Evolutionary conservation across 202 grass and related monocot genomes (phyloP).

Genomic region (Setaria viridis): DNA sequence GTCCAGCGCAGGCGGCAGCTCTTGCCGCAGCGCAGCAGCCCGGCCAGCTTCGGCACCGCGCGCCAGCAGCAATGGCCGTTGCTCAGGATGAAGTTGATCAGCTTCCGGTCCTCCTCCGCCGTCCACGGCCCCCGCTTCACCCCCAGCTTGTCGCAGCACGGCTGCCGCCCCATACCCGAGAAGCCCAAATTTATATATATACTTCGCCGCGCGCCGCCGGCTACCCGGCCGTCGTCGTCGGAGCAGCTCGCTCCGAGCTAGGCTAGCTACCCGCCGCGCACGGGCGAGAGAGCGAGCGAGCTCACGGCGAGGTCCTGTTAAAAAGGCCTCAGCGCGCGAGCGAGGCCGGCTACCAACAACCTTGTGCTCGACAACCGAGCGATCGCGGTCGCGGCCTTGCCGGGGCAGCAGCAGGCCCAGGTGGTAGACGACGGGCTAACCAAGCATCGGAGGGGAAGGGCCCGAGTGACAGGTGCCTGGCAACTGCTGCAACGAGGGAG

Average conservation of each 20-base stretch:
- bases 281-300: neutral
- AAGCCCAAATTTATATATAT: neutral
- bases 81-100: constrained; percentile 87
- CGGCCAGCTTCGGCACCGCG: constrained; percentile 93
- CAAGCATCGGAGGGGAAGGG: constrained; percentile 19
- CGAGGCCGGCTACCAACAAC: neutral
- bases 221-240: neutral
- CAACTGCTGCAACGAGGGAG: constrained; percentile 42
- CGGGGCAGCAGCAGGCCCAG: constrained; percentile 14
- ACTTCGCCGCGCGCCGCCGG: neutral
- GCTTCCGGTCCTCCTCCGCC: constrained; percentile 90
- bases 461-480: constrained; percentile 53
- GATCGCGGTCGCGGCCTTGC: neutral
- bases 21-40: constrained; percentile 93
- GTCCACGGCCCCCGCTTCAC: constrained; percentile 99
- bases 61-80: constrained; percentile 96
- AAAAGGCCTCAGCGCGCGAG: neutral
- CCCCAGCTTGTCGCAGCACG: constrained; percentile 92
- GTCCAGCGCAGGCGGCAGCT: constrained; percentile 97
- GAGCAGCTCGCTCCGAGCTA: no score
- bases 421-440: constrained; percentile 23
- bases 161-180: constrained; percentile 75
- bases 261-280: neutral
- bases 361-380: neutral
- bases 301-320: neutral